Evolutionary conservation across 805 yeast genomes (phyloP), one percentile per base, ranked within the genome.

Genomic region (Ogataea angusta): DNA sequence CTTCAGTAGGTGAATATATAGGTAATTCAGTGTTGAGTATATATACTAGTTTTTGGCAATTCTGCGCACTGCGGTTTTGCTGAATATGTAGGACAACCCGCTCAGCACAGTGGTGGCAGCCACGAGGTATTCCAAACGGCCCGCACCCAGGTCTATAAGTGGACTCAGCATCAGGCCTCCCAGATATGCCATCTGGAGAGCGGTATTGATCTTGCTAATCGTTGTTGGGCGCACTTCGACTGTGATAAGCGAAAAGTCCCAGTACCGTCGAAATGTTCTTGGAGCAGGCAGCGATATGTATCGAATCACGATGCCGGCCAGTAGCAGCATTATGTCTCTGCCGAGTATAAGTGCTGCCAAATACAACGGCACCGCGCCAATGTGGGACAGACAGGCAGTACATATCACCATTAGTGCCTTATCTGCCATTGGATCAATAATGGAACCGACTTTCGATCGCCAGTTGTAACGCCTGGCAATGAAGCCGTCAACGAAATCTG

Each of bases 361-460:
- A 57, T 73, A 76, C 26, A 75, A 54, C 0, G 99, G 98, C 54
- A 93, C 82, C 14, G 75, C 69, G 36, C 80, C 72, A 10, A 81
- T 67, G 50, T 80, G 73, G 0, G 91, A 80, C 42, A 93, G 64
- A 38, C 95, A 79, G 0, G 81, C 70, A 0, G 98, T 90, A 37
- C 95, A 78, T 0, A 85, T 78, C 15, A 91, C 74, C 96, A 93
- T 89, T 34, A 93, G 69, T 12, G 85, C 69, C 59, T 93, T 93
- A 59, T 93, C 99, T 0, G 99, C 99, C 66, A 88, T 72, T 0
- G 99, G 99, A 56, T 93, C 99, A 24, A 95, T 68, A 12, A 93
- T 81, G 0, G 96, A 82, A 0, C 99, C 99, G 6, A 89, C 75
- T 1, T 85, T 82, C 1, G 96, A 80, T 53, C 79, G 75, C 73